Evolutionary conservation across 192 early-diverging fungal genomes (phyloP).

Genomic region (Coemansia sp.): DNA sequence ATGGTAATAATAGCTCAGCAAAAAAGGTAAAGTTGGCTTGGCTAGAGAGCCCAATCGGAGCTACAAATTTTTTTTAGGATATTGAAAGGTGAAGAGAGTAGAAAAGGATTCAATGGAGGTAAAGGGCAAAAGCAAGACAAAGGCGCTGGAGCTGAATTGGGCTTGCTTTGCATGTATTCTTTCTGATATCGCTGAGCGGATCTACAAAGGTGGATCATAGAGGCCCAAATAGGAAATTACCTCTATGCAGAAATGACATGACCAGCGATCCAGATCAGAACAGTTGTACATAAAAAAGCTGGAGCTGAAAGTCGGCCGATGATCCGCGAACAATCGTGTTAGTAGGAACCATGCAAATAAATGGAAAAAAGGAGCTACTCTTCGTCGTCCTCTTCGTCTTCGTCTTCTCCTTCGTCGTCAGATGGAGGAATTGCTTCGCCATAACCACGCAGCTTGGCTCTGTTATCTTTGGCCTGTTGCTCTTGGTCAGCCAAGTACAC

Average conservation of each 20-base stretch:
- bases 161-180: background rate
- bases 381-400: constrained; percentile 45
- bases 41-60: too few species aligned
- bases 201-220: background rate
- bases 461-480: constrained; percentile 62
- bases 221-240: background rate
- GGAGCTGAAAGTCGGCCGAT: background rate
- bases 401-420: constrained; percentile 65
- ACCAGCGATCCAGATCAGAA: background rate
- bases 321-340: background rate
- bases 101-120: background rate
- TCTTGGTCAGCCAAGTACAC: constrained; percentile 87
- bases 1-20: background rate
- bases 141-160: constrained; percentile 2
- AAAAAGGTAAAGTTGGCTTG: background rate
- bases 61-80: background rate
- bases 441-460: constrained; percentile 57
- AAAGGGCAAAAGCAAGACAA: constrained; percentile 1
- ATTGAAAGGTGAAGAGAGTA: background rate
- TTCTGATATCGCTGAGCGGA: background rate
- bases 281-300: background rate
- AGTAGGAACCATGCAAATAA: background rate
- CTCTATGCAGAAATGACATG: background rate
- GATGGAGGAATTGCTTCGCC: constrained; percentile 59
- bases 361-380: constrained; percentile 1